These are phyloP conservation scores for Bolboschoenus planiculmis DNA, from an alignment of 176 grass and related monocot genomes.

Conservation along the genomic window DNA sequence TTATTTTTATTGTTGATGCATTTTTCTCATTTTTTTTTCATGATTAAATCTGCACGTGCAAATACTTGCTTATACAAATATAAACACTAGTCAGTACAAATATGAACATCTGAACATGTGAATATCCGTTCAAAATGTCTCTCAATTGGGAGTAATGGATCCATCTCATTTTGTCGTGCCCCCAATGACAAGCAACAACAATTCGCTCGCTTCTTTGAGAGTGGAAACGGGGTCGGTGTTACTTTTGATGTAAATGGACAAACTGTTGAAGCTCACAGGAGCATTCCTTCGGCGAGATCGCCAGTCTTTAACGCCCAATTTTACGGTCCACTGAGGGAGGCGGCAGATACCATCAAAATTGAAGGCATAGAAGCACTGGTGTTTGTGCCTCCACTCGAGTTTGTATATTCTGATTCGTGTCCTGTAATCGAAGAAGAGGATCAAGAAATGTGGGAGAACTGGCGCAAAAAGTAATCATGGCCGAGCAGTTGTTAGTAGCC, in stretches of 20 bases:
- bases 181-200: not conserved
- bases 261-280: conserved; percentile 12
- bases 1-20: too few species aligned
- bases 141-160: not conserved
- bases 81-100: too few species aligned
- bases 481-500: conserved; percentile 27
- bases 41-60: too few species aligned
- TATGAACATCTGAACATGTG: too few species aligned
- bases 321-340: conserved; percentile 30
- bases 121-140: not conserved
- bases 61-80: too few species aligned
- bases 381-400: conserved; percentile 40
- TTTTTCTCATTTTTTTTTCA: too few species aligned
- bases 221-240: not conserved
- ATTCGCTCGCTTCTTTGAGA: not conserved
- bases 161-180: not conserved
- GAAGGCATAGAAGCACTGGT: conserved; percentile 21
- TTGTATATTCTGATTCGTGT: conserved; percentile 45
- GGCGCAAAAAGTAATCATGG: not conserved
- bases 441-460: not conserved
- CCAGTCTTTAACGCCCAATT: conserved; percentile 34
- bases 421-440: conserved; percentile 8
- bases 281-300: conserved; percentile 18
- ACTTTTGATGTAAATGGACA: conserved; percentile 3
- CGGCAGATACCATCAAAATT: not conserved